Evolutionary conservation across 495 filamentous ascomycete species (phyloP).

Genomic region (Astrothelium subdiscretum): DNA sequence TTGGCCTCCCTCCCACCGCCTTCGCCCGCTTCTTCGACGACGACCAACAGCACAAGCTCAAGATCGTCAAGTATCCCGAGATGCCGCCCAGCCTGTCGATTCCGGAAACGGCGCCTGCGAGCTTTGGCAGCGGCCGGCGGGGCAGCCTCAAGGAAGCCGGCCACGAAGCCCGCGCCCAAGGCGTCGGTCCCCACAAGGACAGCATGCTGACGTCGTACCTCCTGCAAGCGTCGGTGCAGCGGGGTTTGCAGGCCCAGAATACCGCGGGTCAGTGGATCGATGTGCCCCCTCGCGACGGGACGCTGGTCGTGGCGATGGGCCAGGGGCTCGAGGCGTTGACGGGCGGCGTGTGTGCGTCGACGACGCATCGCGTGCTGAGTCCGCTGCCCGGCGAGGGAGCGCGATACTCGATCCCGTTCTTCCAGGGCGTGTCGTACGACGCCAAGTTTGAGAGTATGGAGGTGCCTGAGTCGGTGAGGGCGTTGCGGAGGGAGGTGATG

Average conservation of each 20-base stretch:
- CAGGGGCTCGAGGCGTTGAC: slow-evolving; percentile 88
- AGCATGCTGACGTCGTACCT: slow-evolving; percentile 79
- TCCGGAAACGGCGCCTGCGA: slow-evolving; percentile 63
- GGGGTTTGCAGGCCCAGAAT: slow-evolving; percentile 83
- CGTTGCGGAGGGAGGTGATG: slow-evolving; percentile 42
- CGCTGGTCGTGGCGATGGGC: slow-evolving; percentile 80
- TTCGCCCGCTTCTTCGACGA: slow-evolving; percentile 76
- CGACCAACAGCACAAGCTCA: slow-evolving; percentile 78
- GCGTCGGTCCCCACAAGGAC: slow-evolving; percentile 92
- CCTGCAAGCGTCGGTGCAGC: slow-evolving; percentile 70
- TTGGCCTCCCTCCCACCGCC: slow-evolving; percentile 58
- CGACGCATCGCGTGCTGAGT: slow-evolving; percentile 65
- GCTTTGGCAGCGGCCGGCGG: slow-evolving; percentile 21
- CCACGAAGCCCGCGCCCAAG: slow-evolving; percentile 35
- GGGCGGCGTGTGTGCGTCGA: slow-evolving; percentile 72
- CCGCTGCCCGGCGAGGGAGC: slow-evolving; percentile 55
- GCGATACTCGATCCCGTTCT: slow-evolving; percentile 79
- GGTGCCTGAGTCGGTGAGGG: slow-evolving; percentile 55
- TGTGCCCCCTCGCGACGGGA: slow-evolving; percentile 47
- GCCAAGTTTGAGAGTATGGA: slow-evolving; percentile 65
- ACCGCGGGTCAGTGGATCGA: slow-evolving; percentile 72
- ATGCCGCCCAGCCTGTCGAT: slow-evolving; percentile 26
- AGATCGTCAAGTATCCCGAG: slow-evolving; percentile 83
- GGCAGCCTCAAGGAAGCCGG: slow-evolving; percentile 27
- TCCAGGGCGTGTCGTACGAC: slow-evolving; percentile 80